Percentiles rank a stretch among this genome's conserved stretches.
These are phyloP conservation scores for Prillingera fragicola DNA, from an alignment of 1,284 basidiomycete genomes.

Conservation along the genomic window DNA sequence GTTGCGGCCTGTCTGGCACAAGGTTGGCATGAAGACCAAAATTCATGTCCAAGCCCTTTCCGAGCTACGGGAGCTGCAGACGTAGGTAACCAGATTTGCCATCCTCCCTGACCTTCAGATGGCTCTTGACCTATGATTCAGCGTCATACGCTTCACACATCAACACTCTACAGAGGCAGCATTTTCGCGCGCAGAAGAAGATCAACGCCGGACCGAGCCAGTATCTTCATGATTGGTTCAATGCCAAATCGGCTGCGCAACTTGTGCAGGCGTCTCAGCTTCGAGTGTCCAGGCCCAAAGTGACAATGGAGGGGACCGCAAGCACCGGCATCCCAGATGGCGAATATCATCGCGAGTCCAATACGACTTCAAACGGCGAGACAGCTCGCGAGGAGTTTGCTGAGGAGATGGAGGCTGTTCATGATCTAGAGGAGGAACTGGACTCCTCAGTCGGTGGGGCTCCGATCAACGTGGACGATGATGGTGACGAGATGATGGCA, in stretches of 20 bases:
- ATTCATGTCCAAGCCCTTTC: constrained; percentile 85
- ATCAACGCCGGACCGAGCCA: constrained; percentile 31
- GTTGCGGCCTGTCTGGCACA: constrained; percentile 93
- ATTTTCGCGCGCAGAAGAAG: constrained; percentile 41
- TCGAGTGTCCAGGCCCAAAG: constrained; percentile 26
- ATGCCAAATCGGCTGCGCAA: constrained; percentile 67
- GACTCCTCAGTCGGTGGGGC: constrained; percentile 13
- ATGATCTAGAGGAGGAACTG: constrained; percentile 25
- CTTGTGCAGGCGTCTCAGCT: constrained; percentile 59
- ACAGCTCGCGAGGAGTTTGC: constrained; percentile 23
- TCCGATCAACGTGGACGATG: constrained; percentile 19
- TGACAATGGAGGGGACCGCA: constrained; percentile 56
- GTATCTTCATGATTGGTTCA: constrained; percentile 46
- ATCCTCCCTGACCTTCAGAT: constrained; percentile 52
- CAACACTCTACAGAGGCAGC: constrained; percentile 62
- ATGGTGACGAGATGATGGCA: constrained; percentile 40
- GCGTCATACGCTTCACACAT: constrained; percentile 88
- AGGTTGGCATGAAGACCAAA: constrained; percentile 85
- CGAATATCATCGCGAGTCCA: constrained; percentile 6
- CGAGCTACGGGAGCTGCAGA: constrained; percentile 74
- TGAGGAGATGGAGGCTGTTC: constrained; percentile 41
- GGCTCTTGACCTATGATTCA: constrained; percentile 84
- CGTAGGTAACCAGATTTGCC: constrained; percentile 52
- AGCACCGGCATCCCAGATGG: constrained; percentile 57
- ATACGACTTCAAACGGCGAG: constrained; percentile 21